phyloP scores from a whole-genome alignment of 164 flowering plant species.

The Paratinospora sagittata region DNA sequence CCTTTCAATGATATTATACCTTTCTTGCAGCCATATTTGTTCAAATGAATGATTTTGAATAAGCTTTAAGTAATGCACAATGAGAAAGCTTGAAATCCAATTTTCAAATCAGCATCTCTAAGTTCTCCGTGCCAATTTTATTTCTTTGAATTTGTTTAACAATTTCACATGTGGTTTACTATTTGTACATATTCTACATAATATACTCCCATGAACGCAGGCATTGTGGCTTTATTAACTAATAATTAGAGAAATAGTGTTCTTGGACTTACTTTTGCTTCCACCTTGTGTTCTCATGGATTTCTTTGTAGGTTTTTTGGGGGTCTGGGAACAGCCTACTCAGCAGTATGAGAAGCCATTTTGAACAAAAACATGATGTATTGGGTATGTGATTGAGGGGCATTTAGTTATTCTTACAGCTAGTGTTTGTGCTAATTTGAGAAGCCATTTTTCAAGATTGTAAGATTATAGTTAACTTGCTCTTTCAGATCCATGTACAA shows the following conservation, averaged over 20 bases:
- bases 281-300: not conserved
- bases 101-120: no score
- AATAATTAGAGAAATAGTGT: not conserved
- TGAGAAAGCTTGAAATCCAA: no score
- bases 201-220: not conserved
- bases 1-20: no score
- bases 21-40: no score
- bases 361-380: not conserved
- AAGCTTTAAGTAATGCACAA: no score
- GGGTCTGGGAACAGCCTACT: slow-evolving; percentile 11
- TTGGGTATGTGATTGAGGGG: not conserved
- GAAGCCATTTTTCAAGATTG: not conserved
- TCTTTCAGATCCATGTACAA: not conserved
- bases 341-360: slow-evolving; percentile 9
- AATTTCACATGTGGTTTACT: not conserved
- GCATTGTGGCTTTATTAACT: not conserved
- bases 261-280: not conserved
- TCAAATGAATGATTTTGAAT: no score
- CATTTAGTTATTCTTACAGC: not conserved
- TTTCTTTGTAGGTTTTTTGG: slow-evolving; percentile 11
- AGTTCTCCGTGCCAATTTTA: not conserved
- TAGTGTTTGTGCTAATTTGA: not conserved
- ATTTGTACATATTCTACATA: not conserved
- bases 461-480: not conserved
- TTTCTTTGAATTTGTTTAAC: not conserved